Evolutionary conservation across 139 green algal species (phyloP), one percentile per base, ranked within the genome.

Genomic region (Chlamydomonas sp.): DNA sequence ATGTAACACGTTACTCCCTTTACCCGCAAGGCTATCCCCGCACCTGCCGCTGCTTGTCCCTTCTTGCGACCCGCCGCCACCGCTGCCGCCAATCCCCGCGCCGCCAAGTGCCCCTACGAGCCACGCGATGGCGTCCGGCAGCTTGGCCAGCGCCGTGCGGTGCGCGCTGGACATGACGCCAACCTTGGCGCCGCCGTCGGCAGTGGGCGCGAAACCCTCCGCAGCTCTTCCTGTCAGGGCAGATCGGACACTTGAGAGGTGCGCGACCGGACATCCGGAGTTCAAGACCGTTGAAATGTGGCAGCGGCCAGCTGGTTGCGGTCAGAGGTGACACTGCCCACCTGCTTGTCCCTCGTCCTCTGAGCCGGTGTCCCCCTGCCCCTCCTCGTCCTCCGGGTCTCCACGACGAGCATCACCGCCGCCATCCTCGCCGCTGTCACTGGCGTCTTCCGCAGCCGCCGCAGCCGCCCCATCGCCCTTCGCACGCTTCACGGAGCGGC

Each of bases 81-180:
- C 78, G 78, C 78, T 18, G 58, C 83, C 61, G 10, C 79, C 80
- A 9, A 59, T 61, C 3, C 80, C 84, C 18, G 14, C 84, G 5
- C 80, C 84, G 1, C 90, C 91, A 66, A 98, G 77, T 5, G 93
- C 91, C 16, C 87, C 79, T 15, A 94, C 84, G 10, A 98, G 93
- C 96, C 96, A 98, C 16, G 96, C 94, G 6, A 97, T 89, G 14
- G 92, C 95, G 79, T 93, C 92, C 57, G 93, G 93, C 77, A 96
- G 92, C 91, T 98, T 98, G 58, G 96, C 96, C 57, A 98, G 76
- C 61, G 94, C 96, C 17, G 91, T 96, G 64, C 92, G 82, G 71
- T 96, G 95, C 0, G 75, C 79, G 1, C 61, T 75, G 31, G 86
- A 91, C 92, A 95, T 94, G 1, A 67, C 16, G 14, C 10, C 10